Base-by-base conservation (phyloP, 345 rosid genomes). In the Mangifera indica region DNA sequence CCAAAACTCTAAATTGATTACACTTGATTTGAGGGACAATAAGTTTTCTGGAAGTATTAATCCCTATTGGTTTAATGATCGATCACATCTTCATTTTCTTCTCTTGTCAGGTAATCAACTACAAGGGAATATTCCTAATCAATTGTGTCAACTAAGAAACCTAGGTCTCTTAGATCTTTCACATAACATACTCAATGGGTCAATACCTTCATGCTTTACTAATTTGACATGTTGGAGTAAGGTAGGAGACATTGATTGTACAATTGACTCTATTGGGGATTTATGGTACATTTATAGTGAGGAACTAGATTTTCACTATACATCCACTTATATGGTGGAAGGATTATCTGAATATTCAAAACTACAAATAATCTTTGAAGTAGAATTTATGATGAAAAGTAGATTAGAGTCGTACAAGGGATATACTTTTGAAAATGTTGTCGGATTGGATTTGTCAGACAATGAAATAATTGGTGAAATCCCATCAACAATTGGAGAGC, bases 381-480 rank as follows among this genome's bases (percentile, higher is more conserved):
- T 69, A 1, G 72, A 72, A 17, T 69, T 76, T 42, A 53, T 20
- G 15, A 72, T 63, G n/a, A 79, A 79, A 61, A 68, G 42, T 53
- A 76, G 82, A 12, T 71, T 72, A 21, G 61, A 76, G 10, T 68
- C 60, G 29, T 79, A 76, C 79, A 29, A 51, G 32, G 68, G 79
- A 53, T 59, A 10, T 7, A 3, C 11, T 40, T 48, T 62, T n/a
- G 20, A 40, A 0, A n/a, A 40, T 9, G 72, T 21, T 57, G 57
- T 55, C 72, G 75, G 77, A 3, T 14, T 80, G 17, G 77, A 80
- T 63, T 60, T 80, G 40, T 80, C 69, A 3, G 56, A 74, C 74
- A 80, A 76, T 6, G 69, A 80, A 48, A 59, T 76, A 53, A 72
- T 58, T 0, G 74, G 82, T 13, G 52, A 58, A 0, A 75, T 75